Evolutionary conservation across 1,139 yeast genomes (phyloP).

Genomic region (Trichomonascaceae sp.): DNA sequence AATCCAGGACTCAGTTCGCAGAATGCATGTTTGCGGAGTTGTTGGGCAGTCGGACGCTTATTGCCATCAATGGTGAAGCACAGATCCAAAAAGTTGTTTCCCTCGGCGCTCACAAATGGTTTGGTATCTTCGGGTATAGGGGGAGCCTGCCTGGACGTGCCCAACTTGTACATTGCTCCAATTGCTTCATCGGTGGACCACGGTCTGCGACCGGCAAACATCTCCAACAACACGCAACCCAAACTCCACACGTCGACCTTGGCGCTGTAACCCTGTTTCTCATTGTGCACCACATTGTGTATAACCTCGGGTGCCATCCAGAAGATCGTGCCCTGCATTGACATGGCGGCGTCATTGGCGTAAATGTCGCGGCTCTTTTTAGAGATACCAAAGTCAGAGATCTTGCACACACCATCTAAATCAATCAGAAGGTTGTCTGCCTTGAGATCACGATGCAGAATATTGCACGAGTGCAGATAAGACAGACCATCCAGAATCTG

Average conservation of each 20-base stretch:
- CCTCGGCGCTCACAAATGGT: conserved; percentile 47
- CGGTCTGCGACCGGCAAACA: conserved; percentile 54
- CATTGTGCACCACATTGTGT: conserved; percentile 59
- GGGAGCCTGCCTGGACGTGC: conserved; percentile 75
- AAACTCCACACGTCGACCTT: conserved; percentile 65
- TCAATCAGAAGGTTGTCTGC: conserved; percentile 88
- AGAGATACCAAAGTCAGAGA: conserved; percentile 94
- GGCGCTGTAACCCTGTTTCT: conserved; percentile 89
- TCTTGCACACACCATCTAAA: conserved; percentile 87
- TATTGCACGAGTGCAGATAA: conserved; percentile 76
- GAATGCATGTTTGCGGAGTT: conserved; percentile 51
- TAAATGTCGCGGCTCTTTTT: conserved; percentile 75
- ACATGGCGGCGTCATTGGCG: conserved; percentile 86
- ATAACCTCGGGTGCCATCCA: conserved; percentile 99
- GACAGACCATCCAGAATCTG: conserved; percentile 79
- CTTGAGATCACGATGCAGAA: conserved; percentile 87
- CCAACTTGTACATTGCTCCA: conserved; percentile 41
- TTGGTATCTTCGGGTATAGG: conserved; percentile 85
- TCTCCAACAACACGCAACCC: conserved; percentile 93
- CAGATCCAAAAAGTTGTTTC: conserved; percentile 54
- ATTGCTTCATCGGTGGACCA: conserved; percentile 41
- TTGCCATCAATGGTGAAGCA: conserved; percentile 78
- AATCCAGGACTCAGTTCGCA: conserved; percentile 37
- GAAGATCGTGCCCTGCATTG: conserved; percentile 95
- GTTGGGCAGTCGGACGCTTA: conserved; percentile 74